Evolutionary conservation across 805 yeast genomes (phyloP).

Genomic region (Starmerella bombicola): DNA sequence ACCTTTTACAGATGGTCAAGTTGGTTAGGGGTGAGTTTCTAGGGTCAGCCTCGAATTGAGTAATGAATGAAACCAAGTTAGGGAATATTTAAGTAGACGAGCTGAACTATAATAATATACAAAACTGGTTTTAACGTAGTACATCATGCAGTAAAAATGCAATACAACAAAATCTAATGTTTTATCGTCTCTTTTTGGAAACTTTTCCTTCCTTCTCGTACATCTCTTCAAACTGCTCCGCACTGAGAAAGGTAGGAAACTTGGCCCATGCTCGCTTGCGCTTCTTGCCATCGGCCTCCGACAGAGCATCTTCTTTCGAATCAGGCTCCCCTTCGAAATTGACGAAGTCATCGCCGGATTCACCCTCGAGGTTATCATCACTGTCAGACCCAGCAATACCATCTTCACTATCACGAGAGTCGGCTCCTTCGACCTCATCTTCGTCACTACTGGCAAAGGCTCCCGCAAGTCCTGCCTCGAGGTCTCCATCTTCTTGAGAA

Average conservation of each 20-base stretch:
- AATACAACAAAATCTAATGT: too few relatives aligned
- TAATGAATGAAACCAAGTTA: too few relatives aligned
- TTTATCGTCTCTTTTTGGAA: neutral
- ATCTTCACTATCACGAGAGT: constrained; percentile 55
- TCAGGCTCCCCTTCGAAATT: constrained; percentile 7
- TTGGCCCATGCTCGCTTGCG: constrained; percentile 23
- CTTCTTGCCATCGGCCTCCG: constrained; percentile 10
- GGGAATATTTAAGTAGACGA: too few relatives aligned
- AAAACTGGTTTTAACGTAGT: too few relatives aligned
- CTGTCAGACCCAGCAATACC: constrained; percentile 51
- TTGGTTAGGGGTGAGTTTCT: too few relatives aligned
- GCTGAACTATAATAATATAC: too few relatives aligned
- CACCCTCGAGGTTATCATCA: constrained; percentile 27
- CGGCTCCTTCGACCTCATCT: constrained; percentile 36
- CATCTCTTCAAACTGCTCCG: constrained; percentile 23
- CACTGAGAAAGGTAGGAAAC: constrained; percentile 23
- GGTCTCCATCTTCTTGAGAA: constrained; percentile 35
- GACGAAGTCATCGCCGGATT: constrained; percentile 11
- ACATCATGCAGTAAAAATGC: too few relatives aligned
- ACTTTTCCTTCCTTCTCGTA: constrained; percentile 3
- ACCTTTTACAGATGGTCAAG: too few relatives aligned
- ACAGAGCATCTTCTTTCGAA: constrained; percentile 2
- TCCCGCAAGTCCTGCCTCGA: constrained; percentile 27
- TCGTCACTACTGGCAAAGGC: constrained; percentile 18
- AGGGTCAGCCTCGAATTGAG: too few relatives aligned